Evolutionary conservation across 2,329 filamentous ascomycete genomes (phyloP).

Genomic region (Colletotrichum lindemuthianum): DNA sequence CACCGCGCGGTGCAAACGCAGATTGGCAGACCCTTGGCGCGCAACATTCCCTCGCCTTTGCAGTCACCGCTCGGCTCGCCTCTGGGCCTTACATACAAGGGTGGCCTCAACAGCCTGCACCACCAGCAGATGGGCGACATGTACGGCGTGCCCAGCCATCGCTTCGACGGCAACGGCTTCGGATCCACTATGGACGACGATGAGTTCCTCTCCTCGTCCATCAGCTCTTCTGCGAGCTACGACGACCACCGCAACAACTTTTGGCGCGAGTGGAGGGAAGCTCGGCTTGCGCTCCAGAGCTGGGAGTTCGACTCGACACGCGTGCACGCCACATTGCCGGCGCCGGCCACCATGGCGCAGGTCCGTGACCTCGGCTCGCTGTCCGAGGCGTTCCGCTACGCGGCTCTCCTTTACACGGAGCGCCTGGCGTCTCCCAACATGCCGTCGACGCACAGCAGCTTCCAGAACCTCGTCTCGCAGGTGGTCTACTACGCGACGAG

Average conservation of each 20-base stretch:
- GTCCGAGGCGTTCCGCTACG: conserved; percentile 90
- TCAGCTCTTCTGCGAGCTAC: conserved; percentile 55
- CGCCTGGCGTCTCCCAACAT: conserved; percentile 82
- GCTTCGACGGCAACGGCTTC: conserved; percentile 76
- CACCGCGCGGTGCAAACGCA: conserved; percentile 60
- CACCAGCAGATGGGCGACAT: conserved; percentile 43
- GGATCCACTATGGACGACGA: conserved; percentile 65
- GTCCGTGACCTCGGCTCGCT: conserved; percentile 81
- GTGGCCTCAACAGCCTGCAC: conserved; percentile 40
- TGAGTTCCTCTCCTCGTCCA: conserved; percentile 56
- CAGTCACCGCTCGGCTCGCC: conserved; percentile 54
- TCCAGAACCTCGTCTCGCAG: conserved; percentile 84
- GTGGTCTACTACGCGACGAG: conserved; percentile 86
- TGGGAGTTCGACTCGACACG: conserved; percentile 78
- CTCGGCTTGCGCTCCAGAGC: conserved; percentile 78
- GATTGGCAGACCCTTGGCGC: conserved; percentile 38
- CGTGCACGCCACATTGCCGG: conserved; percentile 61
- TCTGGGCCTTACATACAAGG: conserved; percentile 55
- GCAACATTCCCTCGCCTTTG: conserved; percentile 42
- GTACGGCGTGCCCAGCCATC: conserved; percentile 58
- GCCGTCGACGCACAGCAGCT: conserved; percentile 77
- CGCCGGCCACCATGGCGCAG: conserved; percentile 66
- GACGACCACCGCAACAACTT: conserved; percentile 74
- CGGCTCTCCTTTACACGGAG: conserved; percentile 89
- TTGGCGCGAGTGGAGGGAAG: conserved; percentile 87